Base-by-base conservation (phyloP, 306 rosid genomes). In the Bauhinia variegata region DNA sequence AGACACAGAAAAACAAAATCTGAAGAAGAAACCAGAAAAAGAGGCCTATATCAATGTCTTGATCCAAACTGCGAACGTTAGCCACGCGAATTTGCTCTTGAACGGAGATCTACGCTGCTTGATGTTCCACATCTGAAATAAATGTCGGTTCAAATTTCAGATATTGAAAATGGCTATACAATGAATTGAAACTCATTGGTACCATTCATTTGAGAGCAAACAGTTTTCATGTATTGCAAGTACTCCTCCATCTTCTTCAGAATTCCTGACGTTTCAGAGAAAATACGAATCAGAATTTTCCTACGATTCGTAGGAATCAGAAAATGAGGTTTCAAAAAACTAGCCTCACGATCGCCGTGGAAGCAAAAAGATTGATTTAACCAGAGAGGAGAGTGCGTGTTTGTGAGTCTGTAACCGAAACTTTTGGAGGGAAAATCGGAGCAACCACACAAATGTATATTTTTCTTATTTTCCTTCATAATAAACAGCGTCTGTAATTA, bases 201-300 rank as follows among this genome's bases (percentile, higher is more conserved):
- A 86, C 98, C 97, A 75, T 88, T 89, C 89, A 93, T 84, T 62
- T 93, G 97, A 59, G 80, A 79, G 65, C 97, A 97, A 82, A 93
- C 59, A 48, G 89, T 79, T 82, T 88, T 89, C 91, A 89, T 80
- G 80, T 76, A 72, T 67, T 78, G 91, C 83, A 93, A 75, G 79
- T 89, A 92, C 31, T 89, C 89, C 41, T 93, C 98, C 97, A 93
- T 93, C 64, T 77, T 70, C 32, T 42, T 42, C 48, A 42, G 4
- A 15, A 17, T 42, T 13, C 52, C 14, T 19, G 38, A 28, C 18
- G 32, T 41, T 13, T 42, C 48, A 8, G 14, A 72, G 64, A 48
- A 39, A 58, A 3, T 68, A 7, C 50, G 53, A 65, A 23, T 74
- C 61, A 57, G 53, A 12, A 8, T n/a, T n/a, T n/a, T n/a, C n/a